Evolutionary conservation across 2,329 filamentous ascomycete species (phyloP).

Genomic region (Metarhizium anisopliae): DNA sequence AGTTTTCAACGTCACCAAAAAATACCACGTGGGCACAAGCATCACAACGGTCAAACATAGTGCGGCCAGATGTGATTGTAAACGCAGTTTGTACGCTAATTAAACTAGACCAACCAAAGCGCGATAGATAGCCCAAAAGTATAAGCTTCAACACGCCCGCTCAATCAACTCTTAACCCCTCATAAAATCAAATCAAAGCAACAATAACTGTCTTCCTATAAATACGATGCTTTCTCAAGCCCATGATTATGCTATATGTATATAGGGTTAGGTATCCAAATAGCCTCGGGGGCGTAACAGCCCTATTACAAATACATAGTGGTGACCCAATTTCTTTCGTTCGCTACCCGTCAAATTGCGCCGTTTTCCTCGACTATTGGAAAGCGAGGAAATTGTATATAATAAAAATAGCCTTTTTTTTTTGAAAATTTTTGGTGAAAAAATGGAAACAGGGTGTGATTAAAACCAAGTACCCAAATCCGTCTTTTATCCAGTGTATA

Average conservation of each 20-base stretch:
- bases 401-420: background rate
- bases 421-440: background rate
- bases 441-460: background rate
- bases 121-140: background rate
- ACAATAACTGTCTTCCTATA: background rate
- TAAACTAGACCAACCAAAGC: background rate
- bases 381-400: background rate
- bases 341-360: background rate
- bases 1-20: no score
- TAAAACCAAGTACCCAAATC: background rate
- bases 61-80: background rate
- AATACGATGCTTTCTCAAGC: background rate
- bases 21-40: background rate
- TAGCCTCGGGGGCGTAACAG: background rate
- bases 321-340: background rate
- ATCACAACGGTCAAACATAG: background rate
- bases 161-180: background rate
- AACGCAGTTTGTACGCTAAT: background rate
- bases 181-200: background rate
- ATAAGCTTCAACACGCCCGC: background rate
- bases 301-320: background rate
- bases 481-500: background rate
- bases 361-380: constrained; percentile 2
- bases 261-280: background rate
- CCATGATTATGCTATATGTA: constrained; percentile 4